phyloP scores from a whole-genome alignment of 1,139 yeast species.

The Geotrichum europaeum region DNA sequence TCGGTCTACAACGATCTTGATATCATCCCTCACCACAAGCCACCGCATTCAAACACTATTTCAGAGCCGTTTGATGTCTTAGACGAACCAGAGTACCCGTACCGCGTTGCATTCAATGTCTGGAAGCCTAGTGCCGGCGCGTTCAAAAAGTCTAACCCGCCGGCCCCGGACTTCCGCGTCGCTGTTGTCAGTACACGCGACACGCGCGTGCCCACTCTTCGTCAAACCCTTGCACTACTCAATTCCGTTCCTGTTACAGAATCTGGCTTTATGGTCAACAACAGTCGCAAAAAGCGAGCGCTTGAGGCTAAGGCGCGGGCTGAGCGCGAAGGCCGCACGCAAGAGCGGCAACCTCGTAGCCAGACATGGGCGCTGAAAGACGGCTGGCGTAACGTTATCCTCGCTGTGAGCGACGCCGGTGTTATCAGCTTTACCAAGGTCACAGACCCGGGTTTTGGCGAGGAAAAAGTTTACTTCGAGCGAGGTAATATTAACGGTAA shows the following conservation, averaged over 20 bases:
- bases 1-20: conserved; percentile 23
- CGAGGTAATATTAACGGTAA: neutral
- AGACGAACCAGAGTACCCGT: conserved; percentile 20
- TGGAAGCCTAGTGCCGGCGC: conserved; percentile 73
- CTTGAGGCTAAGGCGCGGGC: conserved; percentile 22
- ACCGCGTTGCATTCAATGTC: conserved; percentile 47
- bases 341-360: conserved; percentile 18
- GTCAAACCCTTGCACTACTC: conserved; percentile 33
- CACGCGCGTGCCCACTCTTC: conserved; percentile 48
- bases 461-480: conserved; percentile 7
- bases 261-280: conserved; percentile 20
- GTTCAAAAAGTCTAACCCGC: conserved; percentile 66
- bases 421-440: conserved; percentile 60
- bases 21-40: conserved; percentile 22
- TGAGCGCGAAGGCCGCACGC: conserved; percentile 23
- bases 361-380: conserved; percentile 36
- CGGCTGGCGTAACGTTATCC: conserved; percentile 49
- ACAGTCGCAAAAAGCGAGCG: conserved; percentile 16
- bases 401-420: conserved; percentile 71
- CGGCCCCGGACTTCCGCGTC: conserved; percentile 70
- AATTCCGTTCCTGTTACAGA: conserved; percentile 28
- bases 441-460: conserved; percentile 52
- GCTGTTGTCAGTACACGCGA: conserved; percentile 51
- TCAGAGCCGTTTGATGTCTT: neutral
- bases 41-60: conserved; percentile 19